A percentile compares a stretch with the other conserved stretches of the same genome.
phyloP scores from a whole-genome alignment of 306 rosid genomes.

The Nissolia schottii region DNA sequence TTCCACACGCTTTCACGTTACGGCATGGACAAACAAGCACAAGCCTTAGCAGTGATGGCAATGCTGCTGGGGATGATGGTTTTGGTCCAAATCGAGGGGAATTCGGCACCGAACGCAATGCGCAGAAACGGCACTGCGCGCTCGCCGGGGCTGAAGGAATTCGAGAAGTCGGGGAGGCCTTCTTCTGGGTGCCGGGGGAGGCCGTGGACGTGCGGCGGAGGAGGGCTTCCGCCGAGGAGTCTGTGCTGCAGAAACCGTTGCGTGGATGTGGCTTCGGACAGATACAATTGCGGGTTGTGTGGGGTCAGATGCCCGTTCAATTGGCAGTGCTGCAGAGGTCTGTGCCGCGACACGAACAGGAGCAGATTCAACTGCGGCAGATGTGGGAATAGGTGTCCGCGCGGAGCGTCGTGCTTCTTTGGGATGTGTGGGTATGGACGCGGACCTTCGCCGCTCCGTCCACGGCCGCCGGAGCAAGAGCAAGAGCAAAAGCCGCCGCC shows the following conservation, averaged over 20 bases:
- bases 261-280: slow-evolving; percentile 40
- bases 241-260: slow-evolving; percentile 58
- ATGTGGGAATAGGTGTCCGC: slow-evolving; percentile 58
- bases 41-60: background rate
- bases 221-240: slow-evolving; percentile 14
- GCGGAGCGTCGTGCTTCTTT: slow-evolving; percentile 33
- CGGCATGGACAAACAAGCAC: background rate
- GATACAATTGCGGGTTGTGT: slow-evolving; percentile 57
- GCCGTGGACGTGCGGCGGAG: slow-evolving; percentile 36
- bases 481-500: background rate
- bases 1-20: background rate
- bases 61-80: background rate
- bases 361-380: slow-evolving; percentile 57
- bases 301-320: slow-evolving; percentile 39
- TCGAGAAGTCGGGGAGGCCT: too few species aligned
- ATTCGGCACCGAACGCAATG: background rate
- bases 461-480: background rate
- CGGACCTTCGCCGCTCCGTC: background rate
- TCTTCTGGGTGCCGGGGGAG: slow-evolving; percentile 40
- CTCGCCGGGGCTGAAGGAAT: slow-evolving; percentile 41
- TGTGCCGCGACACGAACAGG: slow-evolving; percentile 38
- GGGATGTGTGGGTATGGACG: slow-evolving; percentile 69
- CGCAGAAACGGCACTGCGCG: slow-evolving; percentile 3
- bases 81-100: slow-evolving; percentile 16
- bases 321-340: slow-evolving; percentile 55